These are phyloP conservation scores for Vigna radiata DNA, from an alignment of 306 rosid genomes.

Conservation along the genomic window DNA sequence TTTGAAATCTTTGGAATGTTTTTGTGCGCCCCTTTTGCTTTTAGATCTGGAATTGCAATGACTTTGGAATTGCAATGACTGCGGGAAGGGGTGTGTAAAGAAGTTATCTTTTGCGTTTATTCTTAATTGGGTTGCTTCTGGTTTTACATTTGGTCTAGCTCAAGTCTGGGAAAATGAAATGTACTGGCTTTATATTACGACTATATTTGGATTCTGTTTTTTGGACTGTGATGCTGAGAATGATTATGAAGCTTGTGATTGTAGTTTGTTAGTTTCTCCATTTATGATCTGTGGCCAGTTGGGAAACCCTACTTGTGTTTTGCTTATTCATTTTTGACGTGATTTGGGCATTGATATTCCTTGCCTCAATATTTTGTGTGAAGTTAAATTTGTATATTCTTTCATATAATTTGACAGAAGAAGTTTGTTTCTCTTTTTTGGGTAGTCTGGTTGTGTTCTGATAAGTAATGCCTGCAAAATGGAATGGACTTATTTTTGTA, in stretches of 20 bases:
- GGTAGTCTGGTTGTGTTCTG: background rate
- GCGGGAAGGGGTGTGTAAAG: background rate
- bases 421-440: slow-evolving; percentile 1
- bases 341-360: slow-evolving; percentile 11
- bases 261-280: slow-evolving; percentile 15
- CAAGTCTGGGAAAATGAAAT: slow-evolving; percentile 28
- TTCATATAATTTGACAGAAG: slow-evolving; percentile 1
- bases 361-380: background rate
- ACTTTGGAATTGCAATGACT: too few species aligned
- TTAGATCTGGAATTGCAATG: slow-evolving; percentile 43
- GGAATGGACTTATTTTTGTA: background rate
- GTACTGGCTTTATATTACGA: slow-evolving; percentile 4
- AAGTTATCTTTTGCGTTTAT: background rate
- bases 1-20: background rate
- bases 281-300: background rate
- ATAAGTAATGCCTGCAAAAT: background rate
- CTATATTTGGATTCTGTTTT: background rate
- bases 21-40: background rate
- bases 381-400: background rate
- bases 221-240: background rate
- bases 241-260: slow-evolving; percentile 25
- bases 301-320: slow-evolving; percentile 16
- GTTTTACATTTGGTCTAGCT: slow-evolving; percentile 30
- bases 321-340: background rate
- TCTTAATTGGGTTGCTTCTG: slow-evolving; percentile 23